Evolutionary conservation across 2,329 filamentous ascomycete species (phyloP).

Genomic region (Scedosporium apiospermum): DNA sequence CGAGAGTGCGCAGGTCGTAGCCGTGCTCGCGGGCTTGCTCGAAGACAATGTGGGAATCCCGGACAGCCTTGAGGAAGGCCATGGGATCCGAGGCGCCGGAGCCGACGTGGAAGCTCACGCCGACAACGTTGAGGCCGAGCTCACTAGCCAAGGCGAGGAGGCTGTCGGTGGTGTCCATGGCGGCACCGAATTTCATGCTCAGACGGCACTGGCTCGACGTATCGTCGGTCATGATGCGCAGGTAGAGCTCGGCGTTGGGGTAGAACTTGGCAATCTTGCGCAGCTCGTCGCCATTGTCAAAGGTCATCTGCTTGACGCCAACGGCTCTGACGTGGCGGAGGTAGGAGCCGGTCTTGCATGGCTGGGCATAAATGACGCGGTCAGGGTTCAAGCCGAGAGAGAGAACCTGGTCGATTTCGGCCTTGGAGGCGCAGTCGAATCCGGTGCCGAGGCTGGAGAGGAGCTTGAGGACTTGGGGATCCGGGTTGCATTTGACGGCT

Average conservation of each 20-base stretch:
- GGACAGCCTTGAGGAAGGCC: constrained; percentile 83
- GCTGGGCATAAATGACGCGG: constrained; percentile 97
- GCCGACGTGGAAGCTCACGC: constrained; percentile 96
- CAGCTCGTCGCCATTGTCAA: constrained; percentile 95
- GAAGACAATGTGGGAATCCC: constrained; percentile 82
- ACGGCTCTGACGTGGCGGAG: constrained; percentile 77
- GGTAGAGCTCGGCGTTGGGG: constrained; percentile 79
- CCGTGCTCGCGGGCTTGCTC: constrained; percentile 71
- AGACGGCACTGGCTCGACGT: constrained; percentile 88
- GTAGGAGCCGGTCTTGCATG: constrained; percentile 99
- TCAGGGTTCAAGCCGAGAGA: constrained; percentile 72
- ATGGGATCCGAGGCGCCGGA: constrained; percentile 91
- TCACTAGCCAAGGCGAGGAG: constrained; percentile 73
- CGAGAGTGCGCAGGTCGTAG: constrained; percentile 75
- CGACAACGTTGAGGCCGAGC: constrained; percentile 81
- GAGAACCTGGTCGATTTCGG: constrained; percentile 89
- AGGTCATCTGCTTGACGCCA: constrained; percentile 96
- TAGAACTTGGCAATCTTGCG: constrained; percentile 94
- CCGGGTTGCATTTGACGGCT: constrained; percentile 99
- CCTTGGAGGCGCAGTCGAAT: constrained; percentile 97
- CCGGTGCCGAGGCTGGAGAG: constrained; percentile 83
- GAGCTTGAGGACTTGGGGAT: constrained; percentile 78
- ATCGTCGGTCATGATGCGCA: constrained; percentile 94
- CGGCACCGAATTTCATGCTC: constrained; percentile 94
- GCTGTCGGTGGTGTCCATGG: constrained; percentile 68